Conservation (phyloP, 2,329 filamentous ascomycete species). For the Nigrograna mackinnonii region DNA sequence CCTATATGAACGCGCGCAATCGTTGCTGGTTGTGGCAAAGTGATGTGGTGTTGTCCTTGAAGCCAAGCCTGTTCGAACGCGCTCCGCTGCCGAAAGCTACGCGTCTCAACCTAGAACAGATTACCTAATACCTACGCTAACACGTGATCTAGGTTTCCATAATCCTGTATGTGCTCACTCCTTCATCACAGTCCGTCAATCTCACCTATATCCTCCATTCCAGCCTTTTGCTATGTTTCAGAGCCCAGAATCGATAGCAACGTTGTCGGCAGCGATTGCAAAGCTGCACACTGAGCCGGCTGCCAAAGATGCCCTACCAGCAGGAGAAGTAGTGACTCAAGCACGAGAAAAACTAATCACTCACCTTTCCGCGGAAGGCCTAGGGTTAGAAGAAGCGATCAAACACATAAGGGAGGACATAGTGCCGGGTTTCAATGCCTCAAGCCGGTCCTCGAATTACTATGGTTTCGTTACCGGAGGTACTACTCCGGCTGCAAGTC, state of each 20-base stretch:
- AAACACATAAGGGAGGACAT: slow-evolving; percentile 52
- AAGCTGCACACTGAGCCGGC: slow-evolving; percentile 19
- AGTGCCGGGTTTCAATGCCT: slow-evolving; percentile 64
- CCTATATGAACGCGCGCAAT: too few relatives aligned
- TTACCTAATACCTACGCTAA: too few relatives aligned
- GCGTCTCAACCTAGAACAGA: too few relatives aligned
- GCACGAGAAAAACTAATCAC: slow-evolving; percentile 40
- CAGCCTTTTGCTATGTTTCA: slow-evolving; percentile 14
- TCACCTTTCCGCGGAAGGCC: slow-evolving; percentile 42
- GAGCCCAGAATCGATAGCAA: slow-evolving; percentile 14
- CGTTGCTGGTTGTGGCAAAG: too few relatives aligned
- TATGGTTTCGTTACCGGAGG: slow-evolving; percentile 91
- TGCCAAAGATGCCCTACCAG: slow-evolving; percentile 38
- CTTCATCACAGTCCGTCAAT: too few relatives aligned
- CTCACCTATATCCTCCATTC: background rate
- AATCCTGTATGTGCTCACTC: too few relatives aligned
- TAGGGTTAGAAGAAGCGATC: slow-evolving; percentile 47
- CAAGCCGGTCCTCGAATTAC: slow-evolving; percentile 58
- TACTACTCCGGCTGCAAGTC: slow-evolving; percentile 74
- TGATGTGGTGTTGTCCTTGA: too few relatives aligned
- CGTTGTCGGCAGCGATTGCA: slow-evolving; percentile 27
- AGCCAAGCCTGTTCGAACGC: too few relatives aligned
- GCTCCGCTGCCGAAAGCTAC: too few relatives aligned
- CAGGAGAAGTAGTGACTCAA: slow-evolving; percentile 23
- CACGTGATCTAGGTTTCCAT: too few relatives aligned